phyloP scores from a whole-genome alignment of 495 filamentous ascomycete species.

The Hypoxylon lienhwacheense region DNA sequence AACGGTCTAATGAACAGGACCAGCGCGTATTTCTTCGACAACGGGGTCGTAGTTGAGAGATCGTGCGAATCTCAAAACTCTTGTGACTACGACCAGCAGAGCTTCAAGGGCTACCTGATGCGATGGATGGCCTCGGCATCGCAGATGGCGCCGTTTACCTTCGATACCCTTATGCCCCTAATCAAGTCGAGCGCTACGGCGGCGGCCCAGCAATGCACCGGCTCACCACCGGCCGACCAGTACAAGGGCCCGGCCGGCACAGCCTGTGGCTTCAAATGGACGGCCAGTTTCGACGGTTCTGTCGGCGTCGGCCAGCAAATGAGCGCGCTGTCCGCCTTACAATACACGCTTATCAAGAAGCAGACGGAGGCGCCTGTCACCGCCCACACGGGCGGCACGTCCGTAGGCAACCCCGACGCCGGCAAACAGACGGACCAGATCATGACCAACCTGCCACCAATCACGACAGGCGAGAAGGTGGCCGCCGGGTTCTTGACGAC shows the following conservation, averaged over 20 bases:
- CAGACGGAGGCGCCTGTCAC: constrained; percentile 54
- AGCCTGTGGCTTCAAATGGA: constrained; percentile 58
- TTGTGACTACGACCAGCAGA: constrained; percentile 71
- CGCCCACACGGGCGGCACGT: constrained; percentile 63
- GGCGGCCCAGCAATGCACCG: constrained; percentile 65
- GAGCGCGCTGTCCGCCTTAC: constrained; percentile 68
- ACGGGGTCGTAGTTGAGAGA: constrained; percentile 64
- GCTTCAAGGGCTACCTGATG: constrained; percentile 75
- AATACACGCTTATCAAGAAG: constrained; percentile 59
- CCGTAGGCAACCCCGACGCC: constrained; percentile 61
- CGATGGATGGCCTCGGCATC: constrained; percentile 69
- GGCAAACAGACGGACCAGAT: constrained; percentile 44
- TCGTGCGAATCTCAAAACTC: constrained; percentile 66
- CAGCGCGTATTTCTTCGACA: constrained; percentile 59
- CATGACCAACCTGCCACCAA: constrained; percentile 37
- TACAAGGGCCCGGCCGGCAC: constrained; percentile 52
- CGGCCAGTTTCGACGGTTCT: constrained; percentile 42
- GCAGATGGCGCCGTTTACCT: constrained; percentile 67
- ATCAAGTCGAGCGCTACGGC: constrained; percentile 59
- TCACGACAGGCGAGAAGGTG: constrained; percentile 60
- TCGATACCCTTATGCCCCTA: constrained; percentile 57
- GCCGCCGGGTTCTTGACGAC: constrained; percentile 68
- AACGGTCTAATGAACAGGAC: constrained; percentile 59
- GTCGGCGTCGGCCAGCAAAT: constrained; percentile 72
- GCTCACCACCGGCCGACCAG: constrained; percentile 51